Conservation (phyloP, 306 rosid genomes). For the Rosa chinensis region DNA sequence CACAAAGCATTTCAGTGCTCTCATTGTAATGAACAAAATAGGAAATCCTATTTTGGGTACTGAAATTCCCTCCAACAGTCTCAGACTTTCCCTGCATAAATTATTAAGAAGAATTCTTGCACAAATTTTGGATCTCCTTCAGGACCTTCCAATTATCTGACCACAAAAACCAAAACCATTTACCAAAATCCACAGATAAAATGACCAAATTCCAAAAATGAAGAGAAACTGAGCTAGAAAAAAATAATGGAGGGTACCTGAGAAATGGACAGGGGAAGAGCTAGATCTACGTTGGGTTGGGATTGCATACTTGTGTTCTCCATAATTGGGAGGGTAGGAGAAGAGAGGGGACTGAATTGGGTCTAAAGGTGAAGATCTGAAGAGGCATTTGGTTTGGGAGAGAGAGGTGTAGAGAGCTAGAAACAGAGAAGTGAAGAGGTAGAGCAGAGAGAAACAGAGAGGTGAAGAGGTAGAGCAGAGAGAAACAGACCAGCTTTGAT, state of each 20-base stretch:
- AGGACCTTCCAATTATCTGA: slow-evolving; percentile 72
- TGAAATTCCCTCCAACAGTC: slow-evolving; percentile 75
- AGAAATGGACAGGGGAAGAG: slow-evolving; percentile 76
- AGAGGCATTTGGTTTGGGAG: slow-evolving; percentile 75
- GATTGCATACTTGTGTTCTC: slow-evolving; percentile 80
- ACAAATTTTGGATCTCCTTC: slow-evolving; percentile 44
- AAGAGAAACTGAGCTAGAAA: too few relatives aligned
- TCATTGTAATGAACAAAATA: slow-evolving; percentile 50
- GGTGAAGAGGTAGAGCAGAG: too few relatives aligned
- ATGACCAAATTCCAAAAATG: background rate
- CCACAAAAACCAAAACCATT: slow-evolving; percentile 16
- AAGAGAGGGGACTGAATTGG: slow-evolving; percentile 61
- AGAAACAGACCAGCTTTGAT: slow-evolving; percentile 81
- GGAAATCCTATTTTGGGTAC: slow-evolving; percentile 51
- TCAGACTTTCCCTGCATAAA: slow-evolving; percentile 49
- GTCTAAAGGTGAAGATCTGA: slow-evolving; percentile 70
- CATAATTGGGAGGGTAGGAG: slow-evolving; percentile 83
- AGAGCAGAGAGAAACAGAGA: slow-evolving; percentile 88
- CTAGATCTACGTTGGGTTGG: slow-evolving; percentile 75
- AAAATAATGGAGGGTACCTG: slow-evolving; percentile 40
- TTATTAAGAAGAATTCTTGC: slow-evolving; percentile 33
- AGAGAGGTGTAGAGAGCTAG: slow-evolving; percentile 67
- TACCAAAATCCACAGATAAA: background rate
- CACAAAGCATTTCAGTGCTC: slow-evolving; percentile 59
- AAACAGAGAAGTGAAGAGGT: slow-evolving; percentile 70